These are phyloP conservation scores for Mycena olivaceomarginata DNA, from an alignment of 768 basidiomycete species.

Conservation along the genomic window DNA sequence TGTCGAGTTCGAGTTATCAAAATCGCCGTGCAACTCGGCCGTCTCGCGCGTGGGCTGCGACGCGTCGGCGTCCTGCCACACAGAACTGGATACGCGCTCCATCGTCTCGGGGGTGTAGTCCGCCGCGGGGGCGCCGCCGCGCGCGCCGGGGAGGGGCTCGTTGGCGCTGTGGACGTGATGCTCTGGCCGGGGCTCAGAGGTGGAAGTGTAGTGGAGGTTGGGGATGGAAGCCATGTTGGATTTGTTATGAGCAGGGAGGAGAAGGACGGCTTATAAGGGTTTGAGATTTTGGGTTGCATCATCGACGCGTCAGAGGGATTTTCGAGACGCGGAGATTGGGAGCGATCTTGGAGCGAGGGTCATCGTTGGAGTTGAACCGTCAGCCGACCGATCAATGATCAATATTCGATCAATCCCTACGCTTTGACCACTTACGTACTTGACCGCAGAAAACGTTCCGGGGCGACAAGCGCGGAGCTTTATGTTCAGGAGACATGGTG, in stretches of 20 bases:
- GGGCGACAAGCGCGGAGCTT: too few species aligned
- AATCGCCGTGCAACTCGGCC: neutral
- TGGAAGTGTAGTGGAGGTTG: constrained; percentile 19
- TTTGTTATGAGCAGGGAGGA: neutral
- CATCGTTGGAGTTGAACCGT: neutral
- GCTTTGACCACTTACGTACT: too few species aligned
- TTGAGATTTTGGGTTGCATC: constrained; percentile 13
- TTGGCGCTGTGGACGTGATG: constrained; percentile 69
- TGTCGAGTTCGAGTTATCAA: constrained; percentile 4
- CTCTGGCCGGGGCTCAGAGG: constrained; percentile 47
- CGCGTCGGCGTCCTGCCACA: constrained; percentile 40
- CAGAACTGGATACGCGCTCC: constrained; percentile 51
- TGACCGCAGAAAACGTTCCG: too few species aligned
- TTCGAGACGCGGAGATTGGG: neutral
- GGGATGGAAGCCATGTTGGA: constrained; percentile 38
- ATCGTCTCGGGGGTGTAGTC: constrained; percentile 65
- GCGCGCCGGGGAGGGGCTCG: constrained; percentile 69
- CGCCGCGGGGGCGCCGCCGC: constrained; percentile 49
- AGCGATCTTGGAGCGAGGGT: constrained; percentile 9
- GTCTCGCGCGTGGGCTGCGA: constrained; percentile 35
- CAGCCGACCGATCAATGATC: too few species aligned
- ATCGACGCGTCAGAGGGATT: constrained; percentile 26
- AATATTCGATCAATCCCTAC: too few species aligned
- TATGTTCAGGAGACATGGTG: too few species aligned
- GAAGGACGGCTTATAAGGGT: neutral